Percentiles rank a stretch among this genome's conserved stretches.
Evolutionary conservation across 352 stramenopile genomes (phyloP).

Genomic region (Globisporangium irregulare): DNA sequence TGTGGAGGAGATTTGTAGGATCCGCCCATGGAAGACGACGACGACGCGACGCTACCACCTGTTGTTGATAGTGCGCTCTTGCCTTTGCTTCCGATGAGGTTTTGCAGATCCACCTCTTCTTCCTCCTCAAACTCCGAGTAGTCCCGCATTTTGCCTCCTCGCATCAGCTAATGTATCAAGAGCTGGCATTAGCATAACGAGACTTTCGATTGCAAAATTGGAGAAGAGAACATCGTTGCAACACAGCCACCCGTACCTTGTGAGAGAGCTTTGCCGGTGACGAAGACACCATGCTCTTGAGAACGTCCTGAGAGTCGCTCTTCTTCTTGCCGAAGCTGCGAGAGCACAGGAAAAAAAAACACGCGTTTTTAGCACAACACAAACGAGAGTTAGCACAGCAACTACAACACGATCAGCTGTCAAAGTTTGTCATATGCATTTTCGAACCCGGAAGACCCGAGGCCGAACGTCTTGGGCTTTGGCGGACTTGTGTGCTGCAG

Average conservation of each 20-base stretch:
- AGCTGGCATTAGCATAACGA: background rate
- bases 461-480: constrained; percentile 51
- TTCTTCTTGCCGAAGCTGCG: constrained; percentile 59
- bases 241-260: constrained; percentile 29
- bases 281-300: constrained; percentile 60
- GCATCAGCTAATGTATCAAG: constrained; percentile 41
- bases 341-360: background rate
- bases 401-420: background rate
- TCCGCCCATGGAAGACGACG: background rate
- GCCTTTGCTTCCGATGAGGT: constrained; percentile 54
- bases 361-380: background rate
- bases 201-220: constrained; percentile 3
- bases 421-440: background rate
- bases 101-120: constrained; percentile 69
- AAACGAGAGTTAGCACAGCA: background rate
- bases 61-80: constrained; percentile 7
- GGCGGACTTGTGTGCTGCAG: constrained; percentile 51
- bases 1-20: background rate
- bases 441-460: constrained; percentile 43
- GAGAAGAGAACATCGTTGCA: no score
- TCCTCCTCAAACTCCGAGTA: constrained; percentile 83
- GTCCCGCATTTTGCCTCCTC: constrained; percentile 69
- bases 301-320: constrained; percentile 40
- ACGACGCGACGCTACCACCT: constrained; percentile 3
- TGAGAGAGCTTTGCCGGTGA: constrained; percentile 53